phyloP scores from a whole-genome alignment of 257 asterid genomes.

The Primulina eburnea region DNA sequence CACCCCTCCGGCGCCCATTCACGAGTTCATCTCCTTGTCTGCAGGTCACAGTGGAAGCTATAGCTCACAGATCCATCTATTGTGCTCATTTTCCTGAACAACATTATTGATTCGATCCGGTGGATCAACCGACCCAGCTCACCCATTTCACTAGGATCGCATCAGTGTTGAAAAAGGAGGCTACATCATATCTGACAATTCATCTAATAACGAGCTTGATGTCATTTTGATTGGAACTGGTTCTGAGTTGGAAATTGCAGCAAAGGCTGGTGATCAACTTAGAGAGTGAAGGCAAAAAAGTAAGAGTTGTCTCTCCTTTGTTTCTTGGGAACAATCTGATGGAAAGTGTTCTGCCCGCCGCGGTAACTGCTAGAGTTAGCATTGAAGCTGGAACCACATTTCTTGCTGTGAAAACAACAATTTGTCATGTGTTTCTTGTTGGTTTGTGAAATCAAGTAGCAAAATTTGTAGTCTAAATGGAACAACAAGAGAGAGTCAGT shows the following conservation, averaged over 20 bases:
- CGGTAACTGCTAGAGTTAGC: conserved; percentile 70
- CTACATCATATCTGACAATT: conserved; percentile 50
- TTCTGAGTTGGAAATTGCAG: conserved; percentile 70
- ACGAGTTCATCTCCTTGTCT: too few species aligned
- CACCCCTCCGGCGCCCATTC: too few species aligned
- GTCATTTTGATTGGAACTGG: conserved; percentile 63
- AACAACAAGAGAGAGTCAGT: conserved; percentile 33
- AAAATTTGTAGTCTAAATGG: conserved; percentile 30
- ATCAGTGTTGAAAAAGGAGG: conserved; percentile 81
- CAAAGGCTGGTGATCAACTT: conserved; percentile 61
- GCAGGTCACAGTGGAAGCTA: too few species aligned
- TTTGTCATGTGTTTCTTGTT: conserved; percentile 20
- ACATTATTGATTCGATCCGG: too few species aligned
- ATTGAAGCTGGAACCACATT: conserved; percentile 80
- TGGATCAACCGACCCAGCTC: too few species aligned
- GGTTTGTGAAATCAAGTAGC: conserved; percentile 28
- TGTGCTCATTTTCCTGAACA: too few species aligned
- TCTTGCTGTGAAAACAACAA: conserved; percentile 37
- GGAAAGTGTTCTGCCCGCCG: conserved; percentile 64
- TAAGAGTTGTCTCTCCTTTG: conserved; percentile 77
- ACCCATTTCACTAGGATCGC: too few species aligned
- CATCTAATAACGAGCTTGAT: conserved; percentile 64
- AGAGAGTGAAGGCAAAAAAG: conserved; percentile 75
- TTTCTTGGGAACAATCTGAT: conserved; percentile 76
- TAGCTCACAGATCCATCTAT: too few species aligned